Conservation (phyloP, 768 basidiomycete genomes). For the Boletus sp. region DNA sequence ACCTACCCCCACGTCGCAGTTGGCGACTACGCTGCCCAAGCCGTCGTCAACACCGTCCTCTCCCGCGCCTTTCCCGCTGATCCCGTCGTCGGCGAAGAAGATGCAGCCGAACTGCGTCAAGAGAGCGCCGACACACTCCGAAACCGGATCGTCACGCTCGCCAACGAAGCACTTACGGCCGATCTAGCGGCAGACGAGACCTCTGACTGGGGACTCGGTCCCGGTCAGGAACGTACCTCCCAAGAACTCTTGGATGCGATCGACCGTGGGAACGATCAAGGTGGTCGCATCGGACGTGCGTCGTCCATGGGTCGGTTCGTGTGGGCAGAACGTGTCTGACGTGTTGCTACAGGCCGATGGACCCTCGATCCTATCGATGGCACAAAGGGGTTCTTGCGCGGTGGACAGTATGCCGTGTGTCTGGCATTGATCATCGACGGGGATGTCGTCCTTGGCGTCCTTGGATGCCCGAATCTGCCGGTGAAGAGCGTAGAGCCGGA, state of each 20-base stretch:
- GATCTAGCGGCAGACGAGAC: constrained; percentile 55
- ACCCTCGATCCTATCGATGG: constrained; percentile 90
- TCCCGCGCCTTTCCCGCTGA: constrained; percentile 76
- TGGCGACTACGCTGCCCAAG: constrained; percentile 92
- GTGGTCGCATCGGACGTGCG: constrained; percentile 73
- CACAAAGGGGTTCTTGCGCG: constrained; percentile 89
- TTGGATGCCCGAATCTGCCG: constrained; percentile 92
- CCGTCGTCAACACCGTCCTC: constrained; percentile 84
- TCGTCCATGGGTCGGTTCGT: constrained; percentile 12
- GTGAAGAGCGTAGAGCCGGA: constrained; percentile 50
- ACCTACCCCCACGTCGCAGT: constrained; percentile 44
- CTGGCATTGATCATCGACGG: constrained; percentile 80
- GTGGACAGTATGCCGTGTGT: constrained; percentile 92
- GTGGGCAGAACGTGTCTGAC: background rate
- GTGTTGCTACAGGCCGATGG: constrained; percentile 63
- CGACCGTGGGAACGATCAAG: constrained; percentile 75
- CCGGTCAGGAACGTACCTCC: constrained; percentile 53
- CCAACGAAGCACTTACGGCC: constrained; percentile 71
- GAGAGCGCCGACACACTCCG: constrained; percentile 43
- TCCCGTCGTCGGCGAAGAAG: constrained; percentile 84
- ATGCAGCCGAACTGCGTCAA: constrained; percentile 71
- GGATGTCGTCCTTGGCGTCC: constrained; percentile 76
- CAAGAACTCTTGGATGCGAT: constrained; percentile 60
- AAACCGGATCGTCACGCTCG: constrained; percentile 73
- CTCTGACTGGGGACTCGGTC: constrained; percentile 71